Conservation (phyloP, 805 yeast genomes). For the Spathaspora arborariae region DNA sequence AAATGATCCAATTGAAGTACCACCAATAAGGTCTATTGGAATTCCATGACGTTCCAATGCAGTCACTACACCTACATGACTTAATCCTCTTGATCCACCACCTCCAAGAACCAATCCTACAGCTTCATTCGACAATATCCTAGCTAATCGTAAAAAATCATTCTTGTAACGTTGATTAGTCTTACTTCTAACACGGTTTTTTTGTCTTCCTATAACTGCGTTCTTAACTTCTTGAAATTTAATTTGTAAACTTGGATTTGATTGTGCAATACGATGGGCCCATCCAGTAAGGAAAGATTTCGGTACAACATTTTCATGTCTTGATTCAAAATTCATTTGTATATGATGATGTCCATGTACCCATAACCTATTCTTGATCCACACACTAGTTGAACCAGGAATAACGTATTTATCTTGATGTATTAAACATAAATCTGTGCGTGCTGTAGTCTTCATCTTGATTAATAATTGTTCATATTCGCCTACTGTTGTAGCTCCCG, state of each 20-base stretch:
- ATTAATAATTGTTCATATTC: slow-evolving; percentile 79
- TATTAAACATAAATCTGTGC: slow-evolving; percentile 79
- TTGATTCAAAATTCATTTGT: slow-evolving; percentile 49
- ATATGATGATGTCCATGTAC: slow-evolving; percentile 91
- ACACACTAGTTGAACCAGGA: slow-evolving; percentile 79
- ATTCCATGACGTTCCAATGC: slow-evolving; percentile 90
- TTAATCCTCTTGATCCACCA: slow-evolving; percentile 94
- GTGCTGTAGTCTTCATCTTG: slow-evolving; percentile 74
- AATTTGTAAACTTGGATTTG: slow-evolving; percentile 29
- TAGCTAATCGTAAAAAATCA: slow-evolving; percentile 85
- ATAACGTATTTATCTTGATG: slow-evolving; percentile 80
- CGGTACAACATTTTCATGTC: slow-evolving; percentile 10
- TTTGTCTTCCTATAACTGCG: slow-evolving; percentile 21
- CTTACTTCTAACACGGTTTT: slow-evolving; percentile 16
- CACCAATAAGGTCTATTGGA: slow-evolving; percentile 92
- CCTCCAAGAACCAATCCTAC: slow-evolving; percentile 95
- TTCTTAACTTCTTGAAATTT: slow-evolving; percentile 31
- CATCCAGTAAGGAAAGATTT: slow-evolving; percentile 26
- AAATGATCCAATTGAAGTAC: slow-evolving; percentile 94
- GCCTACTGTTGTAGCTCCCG: slow-evolving; percentile 62
- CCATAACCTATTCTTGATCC: slow-evolving; percentile 88
- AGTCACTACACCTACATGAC: slow-evolving; percentile 87
- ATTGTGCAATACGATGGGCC: slow-evolving; percentile 31
- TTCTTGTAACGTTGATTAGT: slow-evolving; percentile 61
- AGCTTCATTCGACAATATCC: slow-evolving; percentile 88